Evolutionary conservation across 169 alveolate genomes (phyloP), one percentile per base, ranked within the genome.

Genomic region (Cystoisospora suis): DNA sequence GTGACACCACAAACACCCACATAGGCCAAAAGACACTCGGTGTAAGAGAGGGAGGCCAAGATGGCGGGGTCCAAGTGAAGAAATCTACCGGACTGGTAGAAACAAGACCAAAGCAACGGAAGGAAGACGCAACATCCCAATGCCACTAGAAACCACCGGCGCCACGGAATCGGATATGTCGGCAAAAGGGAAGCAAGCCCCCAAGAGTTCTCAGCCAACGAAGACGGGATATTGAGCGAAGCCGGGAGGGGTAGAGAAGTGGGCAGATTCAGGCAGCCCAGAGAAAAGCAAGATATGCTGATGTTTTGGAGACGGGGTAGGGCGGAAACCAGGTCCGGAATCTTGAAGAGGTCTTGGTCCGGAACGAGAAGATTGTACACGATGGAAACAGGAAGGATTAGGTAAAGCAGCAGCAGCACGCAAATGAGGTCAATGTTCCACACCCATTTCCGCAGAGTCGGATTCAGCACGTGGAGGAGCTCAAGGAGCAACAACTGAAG

Each of bases 1-100:
- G 92, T 75, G 42, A 88, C 92, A 15, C 92, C 92, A 29, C 92
- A 88, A 15, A 88, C 88, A 34, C 92, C 92, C 61, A 88, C 83
- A 27, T 75, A 75, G 23, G 92, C 92, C 77, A 88, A 70, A 32
- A 88, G 61, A 7, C 83, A 79, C 88, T 88, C 92, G 29, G 88
- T 88, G 61, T 59, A 87, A 44, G 81, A 75, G 45, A 88, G 92
- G 56, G 70, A 47, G 5, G 81, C 44, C 69, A 72, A 59, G 45
- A 42, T 42, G 32, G 58, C 91, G 17, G 91, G 72, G 65, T 88
- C 88, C 44, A 88, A 70, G 70, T 79, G 92, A 32, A 88, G 44
- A 17, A 80, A 75, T 47, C 92, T 61, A 20, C 92, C 92, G 40
- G 88, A 72, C 83, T 88, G 81, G 88, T 58, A 88, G 81, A 88